Evolutionary conservation across 805 yeast genomes (phyloP).

Genomic region (Yarrowia sp.): DNA sequence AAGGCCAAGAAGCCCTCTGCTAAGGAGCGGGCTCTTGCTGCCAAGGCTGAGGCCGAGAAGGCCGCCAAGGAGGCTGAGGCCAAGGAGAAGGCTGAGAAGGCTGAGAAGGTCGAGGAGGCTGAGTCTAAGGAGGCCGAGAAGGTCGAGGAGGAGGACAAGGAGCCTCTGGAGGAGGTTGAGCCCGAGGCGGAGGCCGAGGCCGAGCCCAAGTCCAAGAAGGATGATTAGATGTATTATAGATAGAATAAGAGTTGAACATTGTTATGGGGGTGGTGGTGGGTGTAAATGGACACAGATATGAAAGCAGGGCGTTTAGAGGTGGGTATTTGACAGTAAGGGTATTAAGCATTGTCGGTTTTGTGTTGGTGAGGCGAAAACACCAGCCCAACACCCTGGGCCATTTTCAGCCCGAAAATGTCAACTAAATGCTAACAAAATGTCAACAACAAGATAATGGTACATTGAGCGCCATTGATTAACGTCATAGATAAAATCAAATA

Average conservation of each 20-base stretch:
- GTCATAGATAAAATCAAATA: no score
- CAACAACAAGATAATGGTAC: no score
- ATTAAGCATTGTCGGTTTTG: no score
- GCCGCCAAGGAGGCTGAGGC: constrained; percentile 18
- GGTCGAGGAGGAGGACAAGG: neutral
- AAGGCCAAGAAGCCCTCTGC: constrained; percentile 12
- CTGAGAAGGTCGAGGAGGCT: neutral
- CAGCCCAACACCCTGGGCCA: no score
- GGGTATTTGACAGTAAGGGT: no score
- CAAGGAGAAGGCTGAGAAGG: neutral
- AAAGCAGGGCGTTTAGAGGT: no score
- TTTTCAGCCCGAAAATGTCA: no score
- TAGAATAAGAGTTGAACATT: neutral
- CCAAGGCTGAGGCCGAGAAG: constrained; percentile 22
- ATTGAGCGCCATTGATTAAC: no score
- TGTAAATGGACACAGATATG: no score
- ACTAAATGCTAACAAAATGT: no score
- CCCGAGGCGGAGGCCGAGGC: constrained; percentile 3
- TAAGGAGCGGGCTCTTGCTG: constrained; percentile 23
- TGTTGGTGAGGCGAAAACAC: no score
- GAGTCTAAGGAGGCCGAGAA: neutral
- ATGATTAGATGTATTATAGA: constrained; percentile 25
- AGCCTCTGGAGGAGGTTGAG: neutral
- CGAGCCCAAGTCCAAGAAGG: constrained; percentile 14
- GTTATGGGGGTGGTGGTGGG: no score